phyloP scores from a whole-genome alignment of 306 rosid genomes.

The Datisca glomerata region DNA sequence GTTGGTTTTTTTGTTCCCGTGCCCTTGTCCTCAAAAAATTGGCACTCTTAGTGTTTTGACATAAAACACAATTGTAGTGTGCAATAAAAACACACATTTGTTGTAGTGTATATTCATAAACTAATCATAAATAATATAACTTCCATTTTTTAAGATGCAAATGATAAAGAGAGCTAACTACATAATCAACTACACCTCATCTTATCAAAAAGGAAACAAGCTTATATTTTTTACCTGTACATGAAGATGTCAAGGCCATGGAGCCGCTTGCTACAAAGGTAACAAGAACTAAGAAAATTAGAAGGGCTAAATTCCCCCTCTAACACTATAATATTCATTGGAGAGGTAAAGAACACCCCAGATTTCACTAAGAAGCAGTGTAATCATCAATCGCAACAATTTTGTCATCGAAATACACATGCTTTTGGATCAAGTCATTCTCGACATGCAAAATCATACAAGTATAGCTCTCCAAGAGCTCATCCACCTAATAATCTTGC shows the following conservation, averaged over 20 bases:
- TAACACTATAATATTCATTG: conserved; percentile 25
- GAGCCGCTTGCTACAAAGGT: conserved; percentile 50
- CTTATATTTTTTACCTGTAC: conserved; percentile 39
- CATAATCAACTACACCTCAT: too few relatives aligned
- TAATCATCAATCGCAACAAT: conserved; percentile 11
- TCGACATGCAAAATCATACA: conserved; percentile 42
- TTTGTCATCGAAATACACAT: conserved; percentile 31
- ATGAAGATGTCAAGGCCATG: conserved; percentile 71
- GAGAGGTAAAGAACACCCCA: conserved; percentile 48
- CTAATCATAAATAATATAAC: too few relatives aligned
- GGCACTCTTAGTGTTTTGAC: too few relatives aligned
- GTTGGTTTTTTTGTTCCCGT: too few relatives aligned
- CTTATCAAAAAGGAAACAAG: too few relatives aligned
- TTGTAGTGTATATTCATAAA: too few relatives aligned
- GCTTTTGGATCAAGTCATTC: conserved; percentile 21
- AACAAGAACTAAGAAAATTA: conserved; percentile 45
- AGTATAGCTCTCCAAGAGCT: conserved; percentile 39
- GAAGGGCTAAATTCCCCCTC: conserved; percentile 21
- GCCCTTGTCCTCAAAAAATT: too few relatives aligned
- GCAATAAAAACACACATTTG: too few relatives aligned
- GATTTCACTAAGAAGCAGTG: conserved; percentile 11
- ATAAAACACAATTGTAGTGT: too few relatives aligned
- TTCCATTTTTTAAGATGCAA: too few relatives aligned
- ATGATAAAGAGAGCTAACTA: too few relatives aligned
- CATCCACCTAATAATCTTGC: conserved; percentile 22